Base-by-base conservation (phyloP, 2,329 filamentous ascomycete species). In the Fusarium clavum region DNA sequence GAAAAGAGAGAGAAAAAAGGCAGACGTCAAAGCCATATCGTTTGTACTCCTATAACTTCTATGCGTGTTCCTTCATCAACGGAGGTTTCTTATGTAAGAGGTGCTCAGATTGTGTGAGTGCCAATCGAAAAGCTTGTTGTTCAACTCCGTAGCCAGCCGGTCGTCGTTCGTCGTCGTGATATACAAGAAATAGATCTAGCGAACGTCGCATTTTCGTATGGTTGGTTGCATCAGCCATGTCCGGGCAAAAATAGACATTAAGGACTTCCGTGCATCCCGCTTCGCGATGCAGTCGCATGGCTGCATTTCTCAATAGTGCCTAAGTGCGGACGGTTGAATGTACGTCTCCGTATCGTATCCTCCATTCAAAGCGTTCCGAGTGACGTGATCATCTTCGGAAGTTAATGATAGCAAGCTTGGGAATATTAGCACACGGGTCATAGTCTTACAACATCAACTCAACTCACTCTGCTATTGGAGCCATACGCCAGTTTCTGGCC, bases 401-500 rank as follows among this genome's bases (percentile, higher is more conserved):
- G 72, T 84, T 85, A 63, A 86, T 86, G 38, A 86, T 80, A 34
- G 84, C 84, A 70, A 86, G 82, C 84, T 84, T 57, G 38, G 22
- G 20, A 25, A 52, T 24, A 56, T 75, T 57, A 75, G 73, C 27
- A 56, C 3, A 51, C 34, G 12, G 34, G 34, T 6, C 18, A 30
- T 13, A 20, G 18, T 20, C 16, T 25, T 24, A 27, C 16, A n/a
- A 18, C 9, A 22, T n/a, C 8, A 10, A 24, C 11, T n/a, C 20
- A 57, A 84, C 88, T 77, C 83, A 90, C 88, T 75, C 86, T 81
- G 72, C 85, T 90, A 72, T 89, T 90, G 8, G 87, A 85, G 18
- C 88, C 89, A 75, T 90, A 91, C 0, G 88, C 88, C 61, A 91
- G 80, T 72, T 87, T 89, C 67, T 88, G 85, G 8, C 89, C 89